These are phyloP conservation scores for Hypoxylon rickii DNA, from an alignment of 495 filamentous ascomycete genomes.

Conservation along the genomic window DNA sequence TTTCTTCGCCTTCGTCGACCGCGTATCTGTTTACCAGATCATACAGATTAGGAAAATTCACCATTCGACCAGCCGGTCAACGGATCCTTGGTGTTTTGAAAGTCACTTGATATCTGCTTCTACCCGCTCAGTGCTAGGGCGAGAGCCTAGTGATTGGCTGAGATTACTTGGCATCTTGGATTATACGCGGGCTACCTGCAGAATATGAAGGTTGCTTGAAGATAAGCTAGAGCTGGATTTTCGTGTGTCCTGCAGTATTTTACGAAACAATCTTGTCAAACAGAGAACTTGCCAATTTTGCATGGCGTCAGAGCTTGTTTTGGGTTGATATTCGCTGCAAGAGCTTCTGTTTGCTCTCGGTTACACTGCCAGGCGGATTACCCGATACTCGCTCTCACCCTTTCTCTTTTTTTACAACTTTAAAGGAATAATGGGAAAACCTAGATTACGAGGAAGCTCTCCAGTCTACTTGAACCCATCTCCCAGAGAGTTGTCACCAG, in stretches of 20 bases:
- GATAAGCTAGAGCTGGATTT: constrained; percentile 21
- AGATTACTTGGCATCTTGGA: constrained; percentile 8
- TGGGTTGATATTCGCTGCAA: constrained; percentile 31
- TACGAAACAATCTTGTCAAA: constrained; percentile 30
- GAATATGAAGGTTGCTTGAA: constrained; percentile 25
- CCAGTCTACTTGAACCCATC: constrained; percentile 45
- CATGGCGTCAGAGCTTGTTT: constrained; percentile 27
- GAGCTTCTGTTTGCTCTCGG: constrained; percentile 32
- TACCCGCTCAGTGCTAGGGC: constrained; percentile 23
- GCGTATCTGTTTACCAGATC: constrained; percentile 13
- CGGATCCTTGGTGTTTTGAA: constrained; percentile 18
- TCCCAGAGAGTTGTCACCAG: constrained; percentile 44
- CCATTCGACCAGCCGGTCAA: constrained; percentile 7
- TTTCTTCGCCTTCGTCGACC: too few relatives aligned
- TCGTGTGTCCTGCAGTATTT: constrained; percentile 17
- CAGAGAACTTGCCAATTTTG: constrained; percentile 20
- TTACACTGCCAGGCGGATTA: constrained; percentile 31
- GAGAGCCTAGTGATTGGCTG: constrained; percentile 21
- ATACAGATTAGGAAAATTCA: constrained; percentile 11
- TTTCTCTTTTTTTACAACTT: constrained; percentile 14
- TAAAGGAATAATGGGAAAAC: constrained; percentile 50
- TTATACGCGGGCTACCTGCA: constrained; percentile 28
- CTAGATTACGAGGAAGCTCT: constrained; percentile 49
- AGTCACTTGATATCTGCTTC: constrained; percentile 24
- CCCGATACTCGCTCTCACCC: constrained; percentile 25